Evolutionary conservation across 495 filamentous ascomycete genomes (phyloP).

Genomic region (Talaromyces ruber): DNA sequence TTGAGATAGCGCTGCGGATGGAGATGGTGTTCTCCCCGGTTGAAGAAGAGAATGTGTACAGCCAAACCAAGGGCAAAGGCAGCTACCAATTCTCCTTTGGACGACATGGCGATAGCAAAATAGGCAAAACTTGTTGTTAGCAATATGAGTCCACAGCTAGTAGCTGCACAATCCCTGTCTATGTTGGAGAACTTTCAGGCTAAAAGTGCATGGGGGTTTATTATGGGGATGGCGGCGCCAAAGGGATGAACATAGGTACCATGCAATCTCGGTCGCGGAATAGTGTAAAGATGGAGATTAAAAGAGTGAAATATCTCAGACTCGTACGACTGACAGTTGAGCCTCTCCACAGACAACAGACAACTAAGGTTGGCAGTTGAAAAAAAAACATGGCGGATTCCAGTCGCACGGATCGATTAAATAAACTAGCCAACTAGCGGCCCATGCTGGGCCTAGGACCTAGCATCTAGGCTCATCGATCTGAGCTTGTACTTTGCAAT

Average conservation of each 20-base stretch:
- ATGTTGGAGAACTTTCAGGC: neutral
- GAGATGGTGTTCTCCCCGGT: slow-evolving; percentile 27
- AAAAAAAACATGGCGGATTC: neutral
- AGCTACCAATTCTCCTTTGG: neutral
- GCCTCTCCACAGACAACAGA: neutral
- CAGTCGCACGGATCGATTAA: neutral
- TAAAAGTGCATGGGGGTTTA: neutral
- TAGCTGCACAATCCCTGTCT: neutral
- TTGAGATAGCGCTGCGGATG: slow-evolving; percentile 18
- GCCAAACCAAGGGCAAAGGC: neutral
- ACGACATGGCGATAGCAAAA: neutral
- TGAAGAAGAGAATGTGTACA: slow-evolving; percentile 21
- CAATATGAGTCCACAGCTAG: neutral
- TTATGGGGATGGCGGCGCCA: neutral
- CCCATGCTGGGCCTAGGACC: neutral
- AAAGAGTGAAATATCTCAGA: neutral
- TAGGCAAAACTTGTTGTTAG: neutral
- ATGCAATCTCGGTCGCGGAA: neutral
- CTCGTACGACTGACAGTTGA: neutral
- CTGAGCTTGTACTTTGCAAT: neutral
- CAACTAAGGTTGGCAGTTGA: neutral
- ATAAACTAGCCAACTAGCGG: neutral
- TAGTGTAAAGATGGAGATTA: neutral
- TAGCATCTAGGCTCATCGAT: neutral
- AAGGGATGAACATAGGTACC: neutral